Evolutionary conservation across 1,284 basidiomycete species (phyloP), one percentile per base, ranked within the genome.

Genomic region (Pterula multifida): DNA sequence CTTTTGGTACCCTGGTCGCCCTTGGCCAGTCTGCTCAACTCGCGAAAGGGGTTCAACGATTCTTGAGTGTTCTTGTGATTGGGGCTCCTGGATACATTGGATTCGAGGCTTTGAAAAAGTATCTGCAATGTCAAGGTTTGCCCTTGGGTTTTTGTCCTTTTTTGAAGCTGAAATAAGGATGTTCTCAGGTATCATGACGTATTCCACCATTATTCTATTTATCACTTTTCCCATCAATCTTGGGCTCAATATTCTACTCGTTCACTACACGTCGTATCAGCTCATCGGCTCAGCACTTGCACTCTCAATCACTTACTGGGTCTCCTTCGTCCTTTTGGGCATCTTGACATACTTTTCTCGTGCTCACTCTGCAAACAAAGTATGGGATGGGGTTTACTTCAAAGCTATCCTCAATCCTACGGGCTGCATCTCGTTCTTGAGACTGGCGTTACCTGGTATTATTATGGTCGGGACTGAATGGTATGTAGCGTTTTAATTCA

Each of bases 381-480:
- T 80, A 0, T 86, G 82, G 83, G 80, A 72, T 21, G 80, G 83
- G 11, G 55, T 83, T 22, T 72, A 74, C 39, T 60, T 68, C 12
- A 55, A 57, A 0, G 58, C 65, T 13, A 72, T 75, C n/a, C 57
- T 84, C 48, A 70, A 81, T 53, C 42, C 58, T 3, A 59, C 61
- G 19, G 72, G 76, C 55, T 81, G 78, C 55, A 54, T 66, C 26
- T 58, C 58, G 13, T 85, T 87, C 60, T 67, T 85, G 19, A 72
- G 70, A 53, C 70, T 87, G 42, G 83, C 83, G 0, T 56, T 87
- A 21, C 81, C 84, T 0, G 85, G 85, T 0, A 83, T 88, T 36
- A 57, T 85, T 22, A 86, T 87, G 83, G 75, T 87, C 26, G 84
- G 81, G 22, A 84, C 84, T 2, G 84, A 87, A 66, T 87, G 84